Evolutionary conservation across 805 yeast species (phyloP), one percentile per base, ranked within the genome.

Genomic region (Blastobotrys mokoenaii): DNA sequence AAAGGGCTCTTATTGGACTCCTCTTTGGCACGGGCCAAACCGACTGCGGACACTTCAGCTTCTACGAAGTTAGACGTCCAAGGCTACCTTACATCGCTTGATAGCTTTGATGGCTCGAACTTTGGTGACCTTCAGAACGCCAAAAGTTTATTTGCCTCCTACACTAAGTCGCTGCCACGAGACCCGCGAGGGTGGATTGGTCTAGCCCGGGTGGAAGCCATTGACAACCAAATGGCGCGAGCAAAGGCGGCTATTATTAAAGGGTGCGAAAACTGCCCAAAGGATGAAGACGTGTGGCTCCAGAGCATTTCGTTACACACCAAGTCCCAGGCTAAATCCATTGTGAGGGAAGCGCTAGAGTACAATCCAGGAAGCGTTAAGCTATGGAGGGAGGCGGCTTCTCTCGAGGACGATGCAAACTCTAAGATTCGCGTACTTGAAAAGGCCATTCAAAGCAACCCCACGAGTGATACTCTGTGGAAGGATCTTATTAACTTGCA

Each of bases 141-240:
- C 32, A 66, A 93, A 32, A 57, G 70, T 2, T 67, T 87, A 7
- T 69, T 89, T 39, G 67, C 74, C n/a, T 80, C 87, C 2, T 72
- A 84, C 51, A 70, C 94, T 31, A 76, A 74, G 51, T 66, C 86
- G 0, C 82, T 85, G 54, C 96, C 97, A 0, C 63, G 66, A 36
- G 81, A 79, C 47, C 75, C 95, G 0, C 75, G 76, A 40, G 84
- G 83, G 3, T 90, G 96, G 95, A 83, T 90, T 17, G 86, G 94
- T 0, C 76, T 87, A 40, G 94, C 96, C 0, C 65, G 86, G 40
- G 59, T 87, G 8, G 97, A 90, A 57, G 82, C 77, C 51, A 73
- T 72, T 38, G 14, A 15, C 12, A 71, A 71, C 38, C 79, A 77
- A 43, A 67, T 69, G 44, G 64, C 64, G 3, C 62, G 62, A 11